These are phyloP conservation scores for Saccharomycopsis capsularis DNA, from an alignment of 805 yeast species.

Conservation along the genomic window DNA sequence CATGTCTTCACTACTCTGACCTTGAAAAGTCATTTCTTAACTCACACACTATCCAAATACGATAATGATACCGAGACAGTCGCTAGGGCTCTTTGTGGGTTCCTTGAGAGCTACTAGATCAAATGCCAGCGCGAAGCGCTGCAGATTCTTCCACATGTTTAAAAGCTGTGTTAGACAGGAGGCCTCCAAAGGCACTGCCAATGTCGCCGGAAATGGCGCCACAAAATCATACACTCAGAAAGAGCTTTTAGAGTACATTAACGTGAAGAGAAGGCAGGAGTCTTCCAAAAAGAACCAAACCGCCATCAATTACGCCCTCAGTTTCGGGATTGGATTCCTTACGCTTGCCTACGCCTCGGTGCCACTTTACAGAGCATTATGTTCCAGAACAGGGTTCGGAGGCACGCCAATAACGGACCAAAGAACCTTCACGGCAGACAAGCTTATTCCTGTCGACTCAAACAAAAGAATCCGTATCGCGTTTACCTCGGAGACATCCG, in stretches of 20 bases:
- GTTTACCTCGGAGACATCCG: conserved; percentile 88
- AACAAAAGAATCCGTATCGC: conserved; percentile 74
- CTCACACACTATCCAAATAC: too few relatives aligned
- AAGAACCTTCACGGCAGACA: conserved; percentile 75
- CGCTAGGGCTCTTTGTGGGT: too few relatives aligned
- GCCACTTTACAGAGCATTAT: conserved; percentile 83
- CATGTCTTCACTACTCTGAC: too few relatives aligned
- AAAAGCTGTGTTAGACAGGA: neutral
- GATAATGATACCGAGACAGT: too few relatives aligned
- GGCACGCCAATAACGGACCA: conserved; percentile 91
- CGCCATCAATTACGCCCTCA: conserved; percentile 17
- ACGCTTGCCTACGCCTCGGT: conserved; percentile 87
- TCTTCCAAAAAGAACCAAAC: conserved; percentile 11
- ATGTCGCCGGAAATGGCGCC: too few relatives aligned
- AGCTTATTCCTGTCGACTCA: conserved; percentile 79
- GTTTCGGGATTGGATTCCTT: conserved; percentile 43
- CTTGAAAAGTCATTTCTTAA: too few relatives aligned
- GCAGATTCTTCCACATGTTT: neutral
- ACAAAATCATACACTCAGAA: conserved; percentile 4
- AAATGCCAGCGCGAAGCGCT: too few relatives aligned
- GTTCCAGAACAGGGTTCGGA: conserved; percentile 94
- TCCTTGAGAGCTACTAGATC: neutral
- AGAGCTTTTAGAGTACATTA: conserved; percentile 16
- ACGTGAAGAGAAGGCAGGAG: conserved; percentile 8
- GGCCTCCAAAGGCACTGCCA: neutral